phyloP scores from a whole-genome alignment of 2,329 filamentous ascomycete genomes.

The Berkeleyomyces basicola region DNA sequence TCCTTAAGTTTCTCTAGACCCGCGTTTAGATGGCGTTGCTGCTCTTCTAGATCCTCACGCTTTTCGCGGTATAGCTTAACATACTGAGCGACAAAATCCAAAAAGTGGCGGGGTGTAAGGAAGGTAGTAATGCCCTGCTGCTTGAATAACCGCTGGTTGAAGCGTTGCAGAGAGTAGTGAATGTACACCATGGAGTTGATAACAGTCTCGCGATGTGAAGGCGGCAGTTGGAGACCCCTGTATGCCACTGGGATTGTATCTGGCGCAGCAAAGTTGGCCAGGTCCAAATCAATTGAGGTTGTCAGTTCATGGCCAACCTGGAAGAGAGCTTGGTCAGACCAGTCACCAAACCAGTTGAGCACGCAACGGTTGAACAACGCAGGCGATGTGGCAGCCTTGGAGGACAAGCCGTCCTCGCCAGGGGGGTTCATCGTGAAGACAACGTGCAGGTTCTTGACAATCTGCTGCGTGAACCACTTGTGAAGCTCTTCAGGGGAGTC shows the following conservation, averaged over 20 bases:
- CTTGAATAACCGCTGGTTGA: conserved; percentile 75
- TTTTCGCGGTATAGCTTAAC: conserved; percentile 97
- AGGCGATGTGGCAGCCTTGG: conserved; percentile 92
- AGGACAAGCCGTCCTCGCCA: conserved; percentile 70
- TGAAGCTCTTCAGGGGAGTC: conserved; percentile 99
- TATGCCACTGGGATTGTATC: conserved; percentile 91
- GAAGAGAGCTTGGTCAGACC: conserved; percentile 97
- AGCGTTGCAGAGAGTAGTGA: conserved; percentile 80
- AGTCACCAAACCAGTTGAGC: conserved; percentile 99
- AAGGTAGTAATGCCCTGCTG: conserved; percentile 88
- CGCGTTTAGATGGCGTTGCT: conserved; percentile 94
- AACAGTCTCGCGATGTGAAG: conserved; percentile 78
- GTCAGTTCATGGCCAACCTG: conserved; percentile 94
- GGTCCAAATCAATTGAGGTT: conserved; percentile 87
- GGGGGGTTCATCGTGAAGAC: conserved; percentile 99
- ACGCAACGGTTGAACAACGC: conserved; percentile 99
- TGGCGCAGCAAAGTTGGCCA: conserved; percentile 67
- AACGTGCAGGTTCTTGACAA: conserved; percentile 96
- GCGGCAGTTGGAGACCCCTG: conserved; percentile 65
- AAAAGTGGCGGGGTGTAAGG: conserved; percentile 88
- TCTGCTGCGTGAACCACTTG: conserved; percentile 99
- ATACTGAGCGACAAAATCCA: conserved; percentile 96
- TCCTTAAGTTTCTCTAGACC: conserved; percentile 94
- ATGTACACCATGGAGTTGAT: conserved; percentile 99
- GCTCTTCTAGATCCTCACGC: conserved; percentile 93